phyloP scores from a whole-genome alignment of 768 basidiomycete species.

The Leccinum ochraceum region DNA sequence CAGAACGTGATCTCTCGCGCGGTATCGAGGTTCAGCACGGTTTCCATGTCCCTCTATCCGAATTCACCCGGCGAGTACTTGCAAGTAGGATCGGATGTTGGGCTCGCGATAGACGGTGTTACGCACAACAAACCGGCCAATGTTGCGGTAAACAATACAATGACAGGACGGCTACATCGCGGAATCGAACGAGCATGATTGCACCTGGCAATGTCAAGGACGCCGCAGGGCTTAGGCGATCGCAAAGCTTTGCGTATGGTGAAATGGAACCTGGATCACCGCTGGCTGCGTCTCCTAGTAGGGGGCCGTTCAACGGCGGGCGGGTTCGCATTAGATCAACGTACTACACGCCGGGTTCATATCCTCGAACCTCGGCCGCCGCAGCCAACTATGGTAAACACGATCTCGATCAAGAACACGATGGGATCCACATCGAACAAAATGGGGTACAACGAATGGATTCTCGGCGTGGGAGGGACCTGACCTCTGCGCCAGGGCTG shows the following conservation, averaged over 20 bases:
- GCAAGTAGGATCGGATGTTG: constrained; percentile 30
- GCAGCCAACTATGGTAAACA: constrained; percentile 37
- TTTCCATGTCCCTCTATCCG: constrained; percentile 51
- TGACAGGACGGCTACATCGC: constrained; percentile 29
- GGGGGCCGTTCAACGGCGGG: constrained; percentile 42
- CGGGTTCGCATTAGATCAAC: constrained; percentile 70
- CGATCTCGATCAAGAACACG: constrained; percentile 36
- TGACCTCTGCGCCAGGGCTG: constrained; percentile 42
- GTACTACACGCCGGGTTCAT: constrained; percentile 56
- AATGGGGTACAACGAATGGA: constrained; percentile 39
- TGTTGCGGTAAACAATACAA: constrained; percentile 36
- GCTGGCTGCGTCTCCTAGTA: constrained; percentile 23
- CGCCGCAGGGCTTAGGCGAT: constrained; percentile 25
- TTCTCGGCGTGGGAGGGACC: constrained; percentile 43
- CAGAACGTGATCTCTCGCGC: constrained; percentile 41
- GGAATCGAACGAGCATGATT: constrained; percentile 26
- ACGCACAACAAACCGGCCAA: constrained; percentile 45
- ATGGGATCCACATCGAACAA: constrained; percentile 29
- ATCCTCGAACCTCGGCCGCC: constrained; percentile 54
- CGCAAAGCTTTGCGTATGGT: constrained; percentile 51
- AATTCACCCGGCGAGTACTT: constrained; percentile 38
- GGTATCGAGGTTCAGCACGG: constrained; percentile 41
- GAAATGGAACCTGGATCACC: constrained; percentile 54
- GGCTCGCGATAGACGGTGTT: constrained; percentile 37
- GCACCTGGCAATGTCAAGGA: constrained; percentile 24